Conservation (phyloP, 2,329 filamentous ascomycete genomes). For the Fusarium pseudograminearum region DNA sequence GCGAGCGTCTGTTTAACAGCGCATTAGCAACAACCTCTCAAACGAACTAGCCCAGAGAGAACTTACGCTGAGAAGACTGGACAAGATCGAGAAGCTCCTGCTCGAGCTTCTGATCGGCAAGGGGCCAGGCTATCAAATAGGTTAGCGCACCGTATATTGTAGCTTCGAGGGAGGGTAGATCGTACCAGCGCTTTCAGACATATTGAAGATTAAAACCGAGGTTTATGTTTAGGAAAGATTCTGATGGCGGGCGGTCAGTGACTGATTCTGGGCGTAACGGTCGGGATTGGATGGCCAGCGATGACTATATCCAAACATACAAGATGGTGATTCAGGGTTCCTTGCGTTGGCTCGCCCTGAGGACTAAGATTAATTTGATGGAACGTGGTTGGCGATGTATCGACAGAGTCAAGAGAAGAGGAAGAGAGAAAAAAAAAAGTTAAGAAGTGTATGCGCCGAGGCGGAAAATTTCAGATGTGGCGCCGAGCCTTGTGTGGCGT, state of each 20-base stretch:
- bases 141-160: slow-evolving; percentile 28
- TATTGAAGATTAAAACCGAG: slow-evolving; percentile 33
- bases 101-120: slow-evolving; percentile 78
- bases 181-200: slow-evolving; percentile 49
- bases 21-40: slow-evolving; percentile 4
- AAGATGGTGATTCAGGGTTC: slow-evolving; percentile 61
- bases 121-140: slow-evolving; percentile 70
- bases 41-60: not conserved
- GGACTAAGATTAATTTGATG: slow-evolving; percentile 35
- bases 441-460: slow-evolving; percentile 32
- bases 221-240: slow-evolving; percentile 31
- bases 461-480: slow-evolving; percentile 45
- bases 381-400: slow-evolving; percentile 32
- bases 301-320: slow-evolving; percentile 14
- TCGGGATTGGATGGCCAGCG: not conserved
- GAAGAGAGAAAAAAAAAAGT: slow-evolving; percentile 39
- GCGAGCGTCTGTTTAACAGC: slow-evolving; percentile 61
- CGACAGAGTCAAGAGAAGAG: slow-evolving; percentile 30
- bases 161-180: not conserved
- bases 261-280: not conserved
- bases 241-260: slow-evolving; percentile 30
- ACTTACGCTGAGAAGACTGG: slow-evolving; percentile 72
- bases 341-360: slow-evolving; percentile 72
- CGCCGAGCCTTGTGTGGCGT: slow-evolving; percentile 39
- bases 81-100: slow-evolving; percentile 87